Evolutionary conservation across 805 yeast genomes (phyloP), one percentile per base, ranked within the genome.

Genomic region (Lachancea nothofagi): DNA sequence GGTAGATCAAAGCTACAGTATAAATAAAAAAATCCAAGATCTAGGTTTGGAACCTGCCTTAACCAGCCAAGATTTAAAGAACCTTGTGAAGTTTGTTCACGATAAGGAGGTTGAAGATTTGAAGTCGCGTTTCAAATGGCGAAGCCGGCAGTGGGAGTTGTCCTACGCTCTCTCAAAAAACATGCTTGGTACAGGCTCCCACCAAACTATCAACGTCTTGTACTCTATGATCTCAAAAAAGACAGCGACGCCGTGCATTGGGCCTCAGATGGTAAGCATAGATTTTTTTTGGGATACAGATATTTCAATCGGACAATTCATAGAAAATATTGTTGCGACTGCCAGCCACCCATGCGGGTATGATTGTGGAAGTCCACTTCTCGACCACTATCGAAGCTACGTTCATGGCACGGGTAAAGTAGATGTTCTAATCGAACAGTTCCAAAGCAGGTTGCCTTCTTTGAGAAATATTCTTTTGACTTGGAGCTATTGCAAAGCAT

Each of bases 271-370:
- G n/a, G 78, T 85, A 24, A 77, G 80, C 1, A 80, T 89, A 35
- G 96, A 89, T 45, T 94, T 73, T 54, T 93, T 90, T 57, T 78
- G 95, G 67, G 96, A 87, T 35, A 84, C 81, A 42, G 98, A 94
- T 58, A 81, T 83, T 55, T 80, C 95, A 7, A 62, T 94, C 30
- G 98, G 98, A 1, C 85, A 84, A 51, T 87, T 80, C 49, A 77
- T 93, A 30, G 97, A 94, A 53, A 83, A 81, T 40, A 69, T 80
- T 27, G 80, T 87, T 42, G 66, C 74, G 5, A 80, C 84, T n/a
- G 78, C 86, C 1, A 64, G 70, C 18, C 75, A 71, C 38, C 62
- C 67, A 0, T 93, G 99, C 57, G 71, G 79, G 0, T 96, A 87
- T 44, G 87, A 83, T 1, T 93, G 97, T 64, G 87, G 84, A 0